Evolutionary conservation across 257 asterid species (phyloP).

Genomic region (Lycium barbarum): DNA sequence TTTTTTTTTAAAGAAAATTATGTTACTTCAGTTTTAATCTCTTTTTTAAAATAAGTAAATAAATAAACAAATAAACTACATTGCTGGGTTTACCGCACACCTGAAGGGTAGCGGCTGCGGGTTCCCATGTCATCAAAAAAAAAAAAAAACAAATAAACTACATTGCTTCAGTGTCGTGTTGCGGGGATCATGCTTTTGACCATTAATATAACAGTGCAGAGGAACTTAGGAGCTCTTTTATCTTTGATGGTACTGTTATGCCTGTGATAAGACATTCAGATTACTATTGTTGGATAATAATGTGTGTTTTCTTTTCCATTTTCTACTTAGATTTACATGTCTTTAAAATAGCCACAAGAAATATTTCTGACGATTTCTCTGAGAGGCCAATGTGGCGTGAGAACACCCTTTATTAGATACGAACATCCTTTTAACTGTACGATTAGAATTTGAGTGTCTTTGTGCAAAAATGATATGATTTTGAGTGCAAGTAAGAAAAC

Average conservation of each 20-base stretch:
- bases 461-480: not conserved
- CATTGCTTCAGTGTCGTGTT: slow-evolving; percentile 10
- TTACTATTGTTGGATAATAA: not conserved
- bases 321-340: slow-evolving; percentile 8
- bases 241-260: not conserved
- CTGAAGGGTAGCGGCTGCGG: too few relatives aligned
- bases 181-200: slow-evolving; percentile 21
- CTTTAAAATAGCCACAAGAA: not conserved
- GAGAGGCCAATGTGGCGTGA: not conserved
- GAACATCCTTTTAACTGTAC: not conserved
- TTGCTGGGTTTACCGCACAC: not conserved
- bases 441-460: not conserved
- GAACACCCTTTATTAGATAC: slow-evolving; percentile 3
- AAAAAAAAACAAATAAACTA: not conserved
- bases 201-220: not conserved
- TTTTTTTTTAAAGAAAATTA: not conserved
- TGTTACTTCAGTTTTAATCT: not conserved
- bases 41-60: not conserved
- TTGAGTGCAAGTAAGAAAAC: not conserved
- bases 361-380: not conserved
- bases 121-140: too few relatives aligned
- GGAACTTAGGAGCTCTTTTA: slow-evolving; percentile 24
- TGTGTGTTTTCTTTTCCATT: not conserved
- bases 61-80: not conserved
- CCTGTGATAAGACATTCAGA: not conserved